Evolutionary conservation across 257 asterid genomes (phyloP), one percentile per base, ranked within the genome.

Genomic region (Eucommia ulmoides): DNA sequence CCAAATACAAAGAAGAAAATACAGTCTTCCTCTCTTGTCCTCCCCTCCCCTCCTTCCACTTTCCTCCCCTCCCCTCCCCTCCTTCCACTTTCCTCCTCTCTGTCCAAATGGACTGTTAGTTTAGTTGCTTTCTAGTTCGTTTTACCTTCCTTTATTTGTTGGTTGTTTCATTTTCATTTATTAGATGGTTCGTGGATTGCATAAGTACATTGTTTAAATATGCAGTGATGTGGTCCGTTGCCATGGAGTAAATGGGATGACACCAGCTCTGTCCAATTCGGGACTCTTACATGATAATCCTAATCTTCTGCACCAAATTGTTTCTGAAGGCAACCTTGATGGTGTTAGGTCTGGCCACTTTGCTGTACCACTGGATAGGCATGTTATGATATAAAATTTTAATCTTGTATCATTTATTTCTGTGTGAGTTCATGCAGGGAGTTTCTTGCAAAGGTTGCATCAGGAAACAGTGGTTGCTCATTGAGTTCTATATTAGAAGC

Each of bases 291-390:
- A 51, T 48, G 70, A 76, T 42, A 71, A 69, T 69, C 82, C 87
- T 58, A 75, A 59, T 55, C 74, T 74, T 65, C 75, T 91, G 44
- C 98, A 76, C 60, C 79, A 66, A 33, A 78, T 78, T 70, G 77
- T 86, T 53, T 83, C 94, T 61, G 98, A 91, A 74, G 96, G 98
- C 66, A 76, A 75, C 65, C 42, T 79, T 38, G 64, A 45, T 55
- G 92, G 78, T 33, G 94, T 81, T 58, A 72, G 94, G 98, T 91
- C 53, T 72, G 96, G 69, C 50, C 53, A 49, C 48, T 59, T 62
- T 50, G 35, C 51, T 49, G 24, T 19, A 52, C 18, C 33, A 41
- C 29, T 58, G n/a, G n/a, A n/a, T 29, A 29, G 12, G 38, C 38
- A 29, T 29, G 8, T 5, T 29, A n/a, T n/a, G n/a, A n/a, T 29